These are phyloP conservation scores for Monsonia emarginata DNA, from an alignment of 441 rosid species.

Conservation along the genomic window DNA sequence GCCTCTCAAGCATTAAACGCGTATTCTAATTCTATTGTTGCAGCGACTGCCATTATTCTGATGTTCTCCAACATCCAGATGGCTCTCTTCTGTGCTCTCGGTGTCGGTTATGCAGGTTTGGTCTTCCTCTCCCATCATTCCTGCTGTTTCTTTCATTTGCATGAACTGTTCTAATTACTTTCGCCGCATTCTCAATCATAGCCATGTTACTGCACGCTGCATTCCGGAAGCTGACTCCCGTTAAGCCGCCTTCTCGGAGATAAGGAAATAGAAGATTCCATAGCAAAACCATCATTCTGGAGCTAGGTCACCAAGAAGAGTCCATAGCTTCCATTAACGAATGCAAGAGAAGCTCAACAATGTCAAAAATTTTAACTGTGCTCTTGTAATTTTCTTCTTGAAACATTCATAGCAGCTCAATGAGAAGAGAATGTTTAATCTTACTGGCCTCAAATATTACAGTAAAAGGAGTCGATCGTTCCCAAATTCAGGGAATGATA, in stretches of 20 bases:
- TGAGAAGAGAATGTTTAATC: too few relatives aligned
- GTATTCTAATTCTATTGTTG: slow-evolving; percentile 22
- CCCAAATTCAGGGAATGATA: too few relatives aligned
- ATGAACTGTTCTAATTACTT: slow-evolving; percentile 6
- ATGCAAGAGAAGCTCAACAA: not conserved
- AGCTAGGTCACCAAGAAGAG: not conserved
- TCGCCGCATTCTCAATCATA: slow-evolving; percentile 18
- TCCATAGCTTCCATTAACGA: not conserved
- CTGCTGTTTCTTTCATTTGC: not conserved
- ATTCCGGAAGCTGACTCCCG: slow-evolving; percentile 60
- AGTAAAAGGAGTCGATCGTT: too few relatives aligned
- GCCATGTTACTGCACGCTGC: slow-evolving; percentile 71
- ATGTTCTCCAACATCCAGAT: slow-evolving; percentile 64
- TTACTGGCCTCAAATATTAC: too few relatives aligned
- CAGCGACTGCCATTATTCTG: slow-evolving; percentile 63
- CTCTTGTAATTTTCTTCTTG: not conserved
- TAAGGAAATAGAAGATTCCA: slow-evolving; percentile 20
- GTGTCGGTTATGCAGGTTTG: slow-evolving; percentile 55
- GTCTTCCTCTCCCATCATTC: not conserved
- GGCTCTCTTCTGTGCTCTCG: slow-evolving; percentile 68
- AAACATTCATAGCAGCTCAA: too few relatives aligned
- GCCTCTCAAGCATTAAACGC: not conserved
- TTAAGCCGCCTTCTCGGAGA: slow-evolving; percentile 39
- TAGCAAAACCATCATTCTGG: not conserved
- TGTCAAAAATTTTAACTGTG: not conserved